Evolutionary conservation across 331 rosid species (phyloP).

Genomic region (Dryas integrifolia): DNA sequence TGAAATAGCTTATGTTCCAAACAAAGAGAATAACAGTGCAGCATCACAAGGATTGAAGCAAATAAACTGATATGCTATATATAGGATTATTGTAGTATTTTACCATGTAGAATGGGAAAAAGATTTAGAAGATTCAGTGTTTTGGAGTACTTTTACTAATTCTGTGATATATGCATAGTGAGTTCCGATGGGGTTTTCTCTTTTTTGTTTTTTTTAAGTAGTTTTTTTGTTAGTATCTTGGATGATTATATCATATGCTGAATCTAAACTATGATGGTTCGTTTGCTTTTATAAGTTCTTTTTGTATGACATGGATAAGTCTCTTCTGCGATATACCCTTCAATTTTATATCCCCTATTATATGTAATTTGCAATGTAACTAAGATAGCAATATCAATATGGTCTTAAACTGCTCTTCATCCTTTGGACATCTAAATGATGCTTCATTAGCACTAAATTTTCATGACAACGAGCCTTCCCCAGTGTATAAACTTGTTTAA

Average conservation of each 20-base stretch:
- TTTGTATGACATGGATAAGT: neutral
- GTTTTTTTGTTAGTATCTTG: neutral
- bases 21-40: neutral
- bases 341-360: too few species aligned
- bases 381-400: too few species aligned
- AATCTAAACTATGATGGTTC: too few species aligned
- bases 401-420: neutral
- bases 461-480: neutral
- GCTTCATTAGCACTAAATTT: neutral
- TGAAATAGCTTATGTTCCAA: too few species aligned
- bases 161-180: neutral
- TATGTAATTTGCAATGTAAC: too few species aligned
- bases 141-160: neutral
- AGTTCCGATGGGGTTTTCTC: neutral
- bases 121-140: neutral
- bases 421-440: neutral
- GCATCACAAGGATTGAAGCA: neutral
- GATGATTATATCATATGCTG: too few species aligned
- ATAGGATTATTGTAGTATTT: neutral
- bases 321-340: neutral
- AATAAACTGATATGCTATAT: too few species aligned
- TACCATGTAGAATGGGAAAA: neutral
- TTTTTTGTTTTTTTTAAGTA: neutral
- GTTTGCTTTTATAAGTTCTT: too few species aligned
- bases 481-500: neutral